These are phyloP conservation scores for Amanita phalloides DNA, from an alignment of 768 basidiomycete genomes.

Conservation along the genomic window DNA sequence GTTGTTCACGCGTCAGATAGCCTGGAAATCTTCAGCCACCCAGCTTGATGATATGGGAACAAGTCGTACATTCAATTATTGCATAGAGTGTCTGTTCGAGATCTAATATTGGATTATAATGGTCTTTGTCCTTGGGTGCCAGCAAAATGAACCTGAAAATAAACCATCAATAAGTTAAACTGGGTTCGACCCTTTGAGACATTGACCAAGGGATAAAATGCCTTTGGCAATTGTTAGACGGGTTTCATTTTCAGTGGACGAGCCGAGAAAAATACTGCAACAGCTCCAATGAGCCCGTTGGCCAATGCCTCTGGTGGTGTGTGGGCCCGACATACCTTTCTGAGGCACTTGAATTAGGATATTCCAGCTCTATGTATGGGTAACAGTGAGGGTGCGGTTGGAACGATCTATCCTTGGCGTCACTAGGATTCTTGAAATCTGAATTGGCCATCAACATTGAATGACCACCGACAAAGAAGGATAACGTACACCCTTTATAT, in stretches of 20 bases:
- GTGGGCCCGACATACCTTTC: conserved; percentile 42
- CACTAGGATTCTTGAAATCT: conserved; percentile 65
- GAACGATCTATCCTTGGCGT: conserved; percentile 54
- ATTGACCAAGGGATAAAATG: conserved; percentile 6
- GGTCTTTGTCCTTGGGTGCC: conserved; percentile 75
- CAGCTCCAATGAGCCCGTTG: conserved; percentile 6
- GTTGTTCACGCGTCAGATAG: conserved; percentile 60
- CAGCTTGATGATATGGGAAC: neutral
- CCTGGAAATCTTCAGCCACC: conserved; percentile 23
- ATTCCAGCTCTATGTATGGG: conserved; percentile 67
- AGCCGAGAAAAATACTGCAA: conserved; percentile 2
- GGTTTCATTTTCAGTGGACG: neutral
- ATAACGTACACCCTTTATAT: conserved; percentile 56
- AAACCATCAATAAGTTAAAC: neutral
- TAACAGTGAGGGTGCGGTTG: conserved; percentile 48
- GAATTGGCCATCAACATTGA: conserved; percentile 12
- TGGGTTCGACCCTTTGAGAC: conserved; percentile 4
- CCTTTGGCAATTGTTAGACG: neutral
- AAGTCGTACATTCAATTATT: conserved; percentile 56
- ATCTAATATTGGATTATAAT: conserved; percentile 80
- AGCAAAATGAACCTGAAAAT: conserved; percentile 58
- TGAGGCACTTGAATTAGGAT: conserved; percentile 57
- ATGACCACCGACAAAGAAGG: neutral
- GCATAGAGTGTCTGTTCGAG: conserved; percentile 61
- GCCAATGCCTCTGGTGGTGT: conserved; percentile 4